Conservation (phyloP, 129 eudicot species). For the Arctium lappa region DNA sequence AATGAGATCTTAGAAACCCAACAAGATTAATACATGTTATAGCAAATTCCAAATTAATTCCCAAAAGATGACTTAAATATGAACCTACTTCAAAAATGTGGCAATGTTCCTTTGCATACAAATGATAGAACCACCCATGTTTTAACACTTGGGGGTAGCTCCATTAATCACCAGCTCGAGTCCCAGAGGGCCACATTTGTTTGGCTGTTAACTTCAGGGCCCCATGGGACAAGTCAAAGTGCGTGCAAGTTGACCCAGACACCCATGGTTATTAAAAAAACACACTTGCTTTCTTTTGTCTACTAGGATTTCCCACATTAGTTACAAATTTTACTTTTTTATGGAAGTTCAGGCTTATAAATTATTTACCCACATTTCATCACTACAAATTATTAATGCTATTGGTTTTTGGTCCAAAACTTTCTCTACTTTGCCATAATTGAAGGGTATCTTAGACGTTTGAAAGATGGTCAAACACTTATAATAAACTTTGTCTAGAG, state of each 20-base stretch:
- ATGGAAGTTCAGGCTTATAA: background rate
- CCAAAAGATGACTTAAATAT: background rate
- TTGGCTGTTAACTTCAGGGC: background rate
- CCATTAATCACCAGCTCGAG: background rate
- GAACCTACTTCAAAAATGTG: background rate
- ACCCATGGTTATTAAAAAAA: background rate
- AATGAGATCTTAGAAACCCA: conserved; percentile 3
- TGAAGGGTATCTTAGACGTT: background rate
- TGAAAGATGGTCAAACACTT: background rate
- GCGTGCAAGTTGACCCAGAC: background rate
- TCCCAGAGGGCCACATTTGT: background rate
- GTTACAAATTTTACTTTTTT: no score
- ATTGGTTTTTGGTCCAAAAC: background rate
- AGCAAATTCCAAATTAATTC: background rate
- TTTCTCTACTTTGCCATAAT: background rate
- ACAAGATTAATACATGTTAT: background rate
- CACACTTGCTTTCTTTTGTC: background rate
- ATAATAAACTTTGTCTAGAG: background rate
- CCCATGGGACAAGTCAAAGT: background rate
- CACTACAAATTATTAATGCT: background rate
- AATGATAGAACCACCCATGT: background rate
- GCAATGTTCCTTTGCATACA: background rate
- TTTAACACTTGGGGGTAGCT: background rate
- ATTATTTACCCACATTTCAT: background rate
- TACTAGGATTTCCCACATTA: background rate